Percentiles rank a stretch among this genome's conserved stretches.
Evolutionary conservation across 2,329 filamentous ascomycete species (phyloP).

Genomic region (Torrubiellomyces zombiae): DNA sequence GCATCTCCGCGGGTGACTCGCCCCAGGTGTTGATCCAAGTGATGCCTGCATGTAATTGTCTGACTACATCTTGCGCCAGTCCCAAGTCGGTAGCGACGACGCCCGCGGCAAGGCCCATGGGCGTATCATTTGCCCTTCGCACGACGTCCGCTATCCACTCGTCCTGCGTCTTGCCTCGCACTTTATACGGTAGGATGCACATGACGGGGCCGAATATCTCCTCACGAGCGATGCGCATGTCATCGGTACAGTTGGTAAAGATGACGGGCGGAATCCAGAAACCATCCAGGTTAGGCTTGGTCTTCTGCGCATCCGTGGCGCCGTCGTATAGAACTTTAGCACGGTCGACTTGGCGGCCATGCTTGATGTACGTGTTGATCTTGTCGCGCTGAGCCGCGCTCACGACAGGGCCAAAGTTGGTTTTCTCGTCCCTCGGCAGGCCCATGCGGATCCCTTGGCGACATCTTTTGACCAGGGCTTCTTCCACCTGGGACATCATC

Average conservation of each 20-base stretch:
- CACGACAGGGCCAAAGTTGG: constrained; percentile 75
- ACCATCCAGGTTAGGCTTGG: constrained; percentile 38
- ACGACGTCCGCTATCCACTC: constrained; percentile 49
- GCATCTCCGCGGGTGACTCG: constrained; percentile 84
- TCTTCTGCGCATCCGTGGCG: constrained; percentile 32
- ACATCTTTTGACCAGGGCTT: constrained; percentile 33
- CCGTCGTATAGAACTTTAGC: constrained; percentile 64
- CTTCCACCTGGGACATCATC: constrained; percentile 53
- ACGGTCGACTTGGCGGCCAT: constrained; percentile 56
- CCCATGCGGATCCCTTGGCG: constrained; percentile 59
- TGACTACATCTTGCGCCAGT: constrained; percentile 53
- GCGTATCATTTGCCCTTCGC: constrained; percentile 56
- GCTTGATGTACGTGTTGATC: constrained; percentile 58
- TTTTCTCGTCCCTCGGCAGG: constrained; percentile 50
- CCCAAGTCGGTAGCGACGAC: constrained; percentile 68
- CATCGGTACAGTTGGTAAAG: constrained; percentile 72
- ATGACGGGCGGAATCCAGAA: constrained; percentile 75
- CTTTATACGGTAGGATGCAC: constrained; percentile 59
- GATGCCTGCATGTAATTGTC: constrained; percentile 63
- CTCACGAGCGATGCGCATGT: constrained; percentile 63
- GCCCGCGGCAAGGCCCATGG: constrained; percentile 66
- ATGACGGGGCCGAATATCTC: constrained; percentile 87
- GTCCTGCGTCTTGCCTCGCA: constrained; percentile 12
- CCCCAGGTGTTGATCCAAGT: constrained; percentile 92
- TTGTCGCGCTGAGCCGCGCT: constrained; percentile 60